Base-by-base conservation (phyloP, 2,329 filamentous ascomycete genomes). In the Aspergillus niger region DNA sequence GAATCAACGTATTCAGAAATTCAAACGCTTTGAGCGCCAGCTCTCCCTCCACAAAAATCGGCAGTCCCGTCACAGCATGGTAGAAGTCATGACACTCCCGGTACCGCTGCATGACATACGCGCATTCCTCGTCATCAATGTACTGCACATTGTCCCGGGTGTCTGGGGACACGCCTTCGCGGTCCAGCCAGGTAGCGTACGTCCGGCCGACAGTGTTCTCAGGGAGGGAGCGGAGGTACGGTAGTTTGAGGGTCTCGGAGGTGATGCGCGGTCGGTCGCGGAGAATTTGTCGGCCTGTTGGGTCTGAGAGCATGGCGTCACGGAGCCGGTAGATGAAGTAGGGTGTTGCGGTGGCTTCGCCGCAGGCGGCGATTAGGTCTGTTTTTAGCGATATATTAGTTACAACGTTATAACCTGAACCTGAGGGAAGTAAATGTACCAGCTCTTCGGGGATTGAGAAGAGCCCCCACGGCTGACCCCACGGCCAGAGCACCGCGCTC, bases 41-140 rank as follows among this genome's bases (percentile, higher is more conserved):
- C 81, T 99, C 95, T 26, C 95, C 95, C 80, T 99, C 95, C n/a
- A 92, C 85, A 64, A 97, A 89, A 44, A 96, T 86, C 0, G 95
- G 95, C 51, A 99, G 79, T 0, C 94, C 94, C 0, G 93, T 97
- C 55, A 99, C 82, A 0, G 95, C 94, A 76, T 99, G 95, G 80
- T 96, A 97, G 78, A 99, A 97, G 76, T 99, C 95, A 76, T 99
- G 95, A 67, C 91, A 96, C 78, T 99, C 95, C 63, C 95, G 88
- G 77, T 99, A 99, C 57, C 95, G 87, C 81, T 98, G 95, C 91
- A 99, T 96, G 17, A 98, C 95, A 80, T 98, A 99, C 38, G 95
- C 95, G 75, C 93, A 96, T 78, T 99, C 95, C 69, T 90, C 89
- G 73, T 98, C 89, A 76, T 98, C 93, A 63, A 99, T 92, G 79